Evolutionary conservation across 2,329 filamentous ascomycete genomes (phyloP).

Genomic region (Sclerotiophoma versabilis): DNA sequence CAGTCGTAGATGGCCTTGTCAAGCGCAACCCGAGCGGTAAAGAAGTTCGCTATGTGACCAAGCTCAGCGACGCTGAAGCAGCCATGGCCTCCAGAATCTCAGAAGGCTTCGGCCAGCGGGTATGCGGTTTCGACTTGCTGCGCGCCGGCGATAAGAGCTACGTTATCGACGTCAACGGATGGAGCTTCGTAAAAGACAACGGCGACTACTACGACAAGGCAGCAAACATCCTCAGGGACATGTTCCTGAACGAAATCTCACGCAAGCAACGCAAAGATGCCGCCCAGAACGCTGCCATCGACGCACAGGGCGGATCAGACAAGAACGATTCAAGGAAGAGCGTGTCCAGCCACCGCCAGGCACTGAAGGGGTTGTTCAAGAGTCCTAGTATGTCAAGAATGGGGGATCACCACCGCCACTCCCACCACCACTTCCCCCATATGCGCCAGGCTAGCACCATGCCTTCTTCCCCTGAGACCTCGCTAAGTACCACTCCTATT

Average conservation of each 20-base stretch:
- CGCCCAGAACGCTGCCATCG: conserved; percentile 50
- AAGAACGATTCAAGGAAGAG: conserved; percentile 41
- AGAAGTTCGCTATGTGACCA: conserved; percentile 93
- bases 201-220: conserved; percentile 97
- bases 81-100: conserved; percentile 90
- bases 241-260: conserved; percentile 82
- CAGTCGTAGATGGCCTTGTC: conserved; percentile 94
- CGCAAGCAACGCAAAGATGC: conserved; percentile 59
- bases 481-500: conserved; percentile 51
- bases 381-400: conserved; percentile 70
- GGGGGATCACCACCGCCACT: conserved; percentile 52
- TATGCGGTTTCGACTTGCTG: conserved; percentile 94
- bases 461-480: conserved; percentile 56
- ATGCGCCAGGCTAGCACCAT: conserved; percentile 45
- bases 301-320: conserved; percentile 31
- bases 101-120: conserved; percentile 87
- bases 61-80: conserved; percentile 79
- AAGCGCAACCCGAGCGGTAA: conserved; percentile 97
- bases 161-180: conserved; percentile 98
- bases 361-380: conserved; percentile 67
- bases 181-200: conserved; percentile 99
- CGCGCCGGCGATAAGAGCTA: conserved; percentile 89
- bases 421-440: conserved; percentile 50
- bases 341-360: conserved; percentile 49
- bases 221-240: conserved; percentile 82